A percentile compares a stretch with the other conserved stretches of the same genome.
Conservation (phyloP, 169 alveolate genomes). For the Toxoplasma gondii region DNA sequence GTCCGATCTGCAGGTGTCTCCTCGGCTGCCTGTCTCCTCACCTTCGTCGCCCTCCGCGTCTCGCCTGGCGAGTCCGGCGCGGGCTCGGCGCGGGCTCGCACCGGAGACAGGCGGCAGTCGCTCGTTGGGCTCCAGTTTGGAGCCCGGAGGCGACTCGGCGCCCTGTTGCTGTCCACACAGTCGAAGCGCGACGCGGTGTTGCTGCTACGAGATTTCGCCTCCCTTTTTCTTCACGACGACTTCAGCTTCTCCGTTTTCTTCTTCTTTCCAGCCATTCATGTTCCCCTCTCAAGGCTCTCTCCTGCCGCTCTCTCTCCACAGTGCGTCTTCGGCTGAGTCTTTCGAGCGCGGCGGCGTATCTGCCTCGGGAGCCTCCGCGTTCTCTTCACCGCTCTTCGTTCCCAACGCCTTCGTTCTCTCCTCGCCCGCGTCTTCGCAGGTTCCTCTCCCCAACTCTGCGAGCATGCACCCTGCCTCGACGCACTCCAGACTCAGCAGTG, state of each 20-base stretch:
- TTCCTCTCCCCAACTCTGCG: background rate
- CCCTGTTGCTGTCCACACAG: constrained; percentile 24
- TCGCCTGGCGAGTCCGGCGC: background rate
- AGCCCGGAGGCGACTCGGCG: background rate
- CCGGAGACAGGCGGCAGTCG: background rate
- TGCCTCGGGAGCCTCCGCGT: background rate
- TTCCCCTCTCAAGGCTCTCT: background rate
- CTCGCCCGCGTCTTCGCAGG: background rate
- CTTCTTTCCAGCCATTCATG: background rate
- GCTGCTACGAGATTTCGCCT: constrained; percentile 22
- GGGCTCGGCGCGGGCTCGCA: background rate
- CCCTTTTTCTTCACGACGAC: constrained; percentile 13
- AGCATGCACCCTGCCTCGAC: background rate
- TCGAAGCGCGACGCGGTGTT: constrained; percentile 23
- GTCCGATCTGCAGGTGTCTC: no score
- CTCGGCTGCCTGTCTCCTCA: background rate
- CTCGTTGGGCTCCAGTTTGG: background rate
- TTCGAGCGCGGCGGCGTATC: background rate
- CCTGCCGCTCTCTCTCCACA: background rate
- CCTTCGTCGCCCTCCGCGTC: background rate
- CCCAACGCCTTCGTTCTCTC: background rate
- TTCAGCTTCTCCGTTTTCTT: background rate
- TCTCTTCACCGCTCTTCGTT: background rate
- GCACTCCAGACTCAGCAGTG: background rate
- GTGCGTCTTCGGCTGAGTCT: background rate